These are phyloP conservation scores for Magnaporthiopsis poae DNA, from an alignment of 2,329 filamentous ascomycete species.

Conservation along the genomic window DNA sequence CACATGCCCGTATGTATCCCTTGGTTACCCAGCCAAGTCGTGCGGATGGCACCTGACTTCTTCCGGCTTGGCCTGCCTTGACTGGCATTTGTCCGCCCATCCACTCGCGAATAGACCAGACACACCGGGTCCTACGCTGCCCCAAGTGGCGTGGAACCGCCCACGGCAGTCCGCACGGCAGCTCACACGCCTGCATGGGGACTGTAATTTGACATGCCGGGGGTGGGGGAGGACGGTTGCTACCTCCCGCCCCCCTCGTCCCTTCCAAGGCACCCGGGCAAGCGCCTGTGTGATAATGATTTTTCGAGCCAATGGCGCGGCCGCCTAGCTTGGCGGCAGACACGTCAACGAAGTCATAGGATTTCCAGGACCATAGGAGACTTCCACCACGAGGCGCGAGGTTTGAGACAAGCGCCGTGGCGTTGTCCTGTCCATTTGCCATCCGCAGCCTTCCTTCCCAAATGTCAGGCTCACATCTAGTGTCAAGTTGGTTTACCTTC, in stretches of 20 bases:
- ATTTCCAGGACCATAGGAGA: background rate
- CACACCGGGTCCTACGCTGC: background rate
- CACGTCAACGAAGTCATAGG: background rate
- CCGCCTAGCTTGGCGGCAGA: background rate
- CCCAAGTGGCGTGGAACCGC: background rate
- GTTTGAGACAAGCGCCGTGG: background rate
- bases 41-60: background rate
- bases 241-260: background rate
- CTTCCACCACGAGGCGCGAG: background rate
- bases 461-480: background rate
- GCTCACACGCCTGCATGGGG: background rate
- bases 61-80: background rate
- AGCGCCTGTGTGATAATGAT: background rate
- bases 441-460: background rate
- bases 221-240: background rate
- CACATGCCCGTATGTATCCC: background rate
- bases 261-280: background rate
- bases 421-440: background rate
- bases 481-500: background rate
- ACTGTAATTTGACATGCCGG: background rate
- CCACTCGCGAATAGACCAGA: background rate
- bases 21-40: background rate
- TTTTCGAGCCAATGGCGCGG: background rate
- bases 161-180: background rate
- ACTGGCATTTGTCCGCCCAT: background rate